phyloP scores from a whole-genome alignment of 208 protist species.

The Leishmania gerbilli region DNA sequence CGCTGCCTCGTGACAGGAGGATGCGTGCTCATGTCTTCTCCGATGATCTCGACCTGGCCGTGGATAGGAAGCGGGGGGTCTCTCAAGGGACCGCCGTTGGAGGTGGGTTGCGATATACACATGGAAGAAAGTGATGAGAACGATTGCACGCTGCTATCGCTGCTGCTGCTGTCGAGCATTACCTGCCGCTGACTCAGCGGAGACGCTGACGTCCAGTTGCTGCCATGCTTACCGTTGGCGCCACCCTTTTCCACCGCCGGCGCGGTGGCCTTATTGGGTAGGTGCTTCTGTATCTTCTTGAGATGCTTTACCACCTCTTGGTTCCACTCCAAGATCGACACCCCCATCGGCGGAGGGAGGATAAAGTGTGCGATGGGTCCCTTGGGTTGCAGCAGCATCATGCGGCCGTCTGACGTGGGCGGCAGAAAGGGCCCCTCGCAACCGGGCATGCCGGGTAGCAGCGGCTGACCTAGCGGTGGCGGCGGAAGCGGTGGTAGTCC shows the following conservation, averaged over 20 bases:
- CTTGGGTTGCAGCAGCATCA: constrained; percentile 29
- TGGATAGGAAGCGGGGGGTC: background rate
- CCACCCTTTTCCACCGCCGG: background rate
- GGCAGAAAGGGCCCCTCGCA: constrained; percentile 53
- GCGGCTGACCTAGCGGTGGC: constrained; percentile 30
- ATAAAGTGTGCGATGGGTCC: constrained; percentile 29
- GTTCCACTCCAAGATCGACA: constrained; percentile 41
- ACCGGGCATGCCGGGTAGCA: constrained; percentile 57
- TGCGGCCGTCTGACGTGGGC: constrained; percentile 1
- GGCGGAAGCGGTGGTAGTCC: constrained; percentile 39
- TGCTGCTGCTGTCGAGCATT: background rate
- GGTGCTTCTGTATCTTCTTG: constrained; percentile 13
- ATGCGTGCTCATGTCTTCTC: background rate
- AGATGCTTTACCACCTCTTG: constrained; percentile 28
- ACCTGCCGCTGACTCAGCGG: background rate
- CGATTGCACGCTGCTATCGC: background rate
- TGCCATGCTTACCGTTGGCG: constrained; percentile 2
- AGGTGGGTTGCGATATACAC: background rate
- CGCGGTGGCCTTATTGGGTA: background rate
- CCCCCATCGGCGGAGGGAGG: constrained; percentile 42
- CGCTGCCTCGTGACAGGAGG: background rate
- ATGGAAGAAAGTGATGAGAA: background rate
- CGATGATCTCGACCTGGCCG: background rate
- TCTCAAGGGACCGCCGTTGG: background rate
- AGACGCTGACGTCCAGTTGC: background rate